Evolutionary conservation across 768 basidiomycete genomes (phyloP), one percentile per base, ranked within the genome.

Genomic region (Boletus fagicola): DNA sequence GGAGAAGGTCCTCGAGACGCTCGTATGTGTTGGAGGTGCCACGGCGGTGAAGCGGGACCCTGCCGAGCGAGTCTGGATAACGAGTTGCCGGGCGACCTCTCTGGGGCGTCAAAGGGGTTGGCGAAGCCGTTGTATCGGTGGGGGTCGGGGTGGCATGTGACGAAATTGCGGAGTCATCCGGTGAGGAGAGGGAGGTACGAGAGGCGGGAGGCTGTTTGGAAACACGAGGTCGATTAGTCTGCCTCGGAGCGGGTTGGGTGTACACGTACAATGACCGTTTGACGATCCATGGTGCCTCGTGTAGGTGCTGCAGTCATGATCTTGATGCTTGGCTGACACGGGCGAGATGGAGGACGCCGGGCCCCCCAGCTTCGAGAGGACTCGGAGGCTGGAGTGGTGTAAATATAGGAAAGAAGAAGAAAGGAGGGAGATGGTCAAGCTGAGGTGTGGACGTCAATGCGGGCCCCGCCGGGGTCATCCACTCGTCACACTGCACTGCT

Each of bases 11-110:
- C 62, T 94, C 94, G n/a, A 96, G 79, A 7, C 84, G 80, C 63
- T 94, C 92, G 61, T 92, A 94, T 5, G 84, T 90, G 60, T 82
- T 83, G 3, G 90, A 90, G 20, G 83, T 92, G 1, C 91, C 91
- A 53, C 90, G 77, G 24, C 88, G 80, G 67, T 92, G 90, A 15
- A 92, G 75, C 0, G 88, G 90, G 7, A 90, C 86, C 30, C 86
- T 83, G 5, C 83, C 80, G 8, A 89, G 81, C 43, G 74, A 68
- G 11, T 81, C 78, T 2, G 84, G 83, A 65, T 89, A 89, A 18
- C 80, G 81, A 28, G 74, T 64, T 35, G 74, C 68, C 0, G 71
- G 61, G 43, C 82, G 77, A 43, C 74, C 75, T 42, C 72, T 65
- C 4, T 72, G 76, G 3, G 80, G 80, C 0, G 82, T 82, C 5